Conservation (phyloP, 495 filamentous ascomycete species). For the Penicillium ochrochloron region DNA sequence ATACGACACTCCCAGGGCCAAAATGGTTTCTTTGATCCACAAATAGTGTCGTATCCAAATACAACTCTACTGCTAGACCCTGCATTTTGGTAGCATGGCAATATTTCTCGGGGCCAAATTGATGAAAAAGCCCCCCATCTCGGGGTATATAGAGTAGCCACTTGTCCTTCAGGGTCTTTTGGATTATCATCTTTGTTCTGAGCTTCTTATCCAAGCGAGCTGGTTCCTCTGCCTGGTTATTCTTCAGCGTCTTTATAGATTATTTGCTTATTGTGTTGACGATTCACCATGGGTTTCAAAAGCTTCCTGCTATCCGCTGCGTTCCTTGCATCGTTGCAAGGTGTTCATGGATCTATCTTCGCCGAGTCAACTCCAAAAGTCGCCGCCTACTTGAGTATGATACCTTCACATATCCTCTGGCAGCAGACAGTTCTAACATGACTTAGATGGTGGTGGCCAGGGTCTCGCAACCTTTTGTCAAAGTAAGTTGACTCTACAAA, state of each 20-base stretch:
- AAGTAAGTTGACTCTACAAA: not conserved
- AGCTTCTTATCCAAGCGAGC: not conserved
- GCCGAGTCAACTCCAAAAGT: slow-evolving; percentile 1
- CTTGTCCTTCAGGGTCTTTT: not conserved
- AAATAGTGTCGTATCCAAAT: not conserved
- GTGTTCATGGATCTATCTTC: slow-evolving; percentile 4
- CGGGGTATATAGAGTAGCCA: not conserved
- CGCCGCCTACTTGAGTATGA: slow-evolving; percentile 8
- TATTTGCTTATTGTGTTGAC: not conserved
- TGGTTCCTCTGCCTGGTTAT: not conserved
- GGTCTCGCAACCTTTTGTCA: slow-evolving; percentile 8
- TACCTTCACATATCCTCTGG: not conserved
- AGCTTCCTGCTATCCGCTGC: slow-evolving; percentile 4
- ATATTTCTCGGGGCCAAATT: not conserved
- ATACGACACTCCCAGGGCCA: not conserved
- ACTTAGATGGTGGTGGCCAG: slow-evolving; percentile 11
- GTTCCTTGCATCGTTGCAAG: slow-evolving; percentile 11
- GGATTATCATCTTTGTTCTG: not conserved
- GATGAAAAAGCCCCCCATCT: not conserved
- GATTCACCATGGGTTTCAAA: slow-evolving; percentile 6
- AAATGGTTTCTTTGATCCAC: not conserved
- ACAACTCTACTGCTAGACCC: slow-evolving; percentile 2
- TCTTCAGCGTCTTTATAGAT: not conserved
- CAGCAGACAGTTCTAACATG: not conserved
- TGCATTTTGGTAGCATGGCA: not conserved